Percentiles rank a stretch among this genome's conserved stretches.
phyloP scores from a whole-genome alignment of 495 filamentous ascomycete genomes.

The Amorphotheca resinae region DNA sequence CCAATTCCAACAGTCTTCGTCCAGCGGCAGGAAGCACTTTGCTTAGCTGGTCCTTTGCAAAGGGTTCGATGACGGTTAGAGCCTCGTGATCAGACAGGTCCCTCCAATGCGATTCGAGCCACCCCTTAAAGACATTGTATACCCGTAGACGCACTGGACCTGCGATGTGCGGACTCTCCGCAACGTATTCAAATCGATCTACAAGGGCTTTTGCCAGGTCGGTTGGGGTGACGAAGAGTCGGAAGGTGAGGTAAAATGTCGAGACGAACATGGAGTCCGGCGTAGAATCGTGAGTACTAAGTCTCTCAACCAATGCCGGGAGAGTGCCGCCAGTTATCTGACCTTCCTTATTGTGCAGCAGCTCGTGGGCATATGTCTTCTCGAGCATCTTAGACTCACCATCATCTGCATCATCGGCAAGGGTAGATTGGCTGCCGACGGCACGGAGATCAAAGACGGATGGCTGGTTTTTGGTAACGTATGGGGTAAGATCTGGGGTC shows the following conservation, averaged over 20 bases:
- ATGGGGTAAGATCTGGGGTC: slow-evolving; percentile 55
- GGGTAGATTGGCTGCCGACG: slow-evolving; percentile 43
- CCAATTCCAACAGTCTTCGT: slow-evolving; percentile 63
- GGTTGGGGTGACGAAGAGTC: slow-evolving; percentile 75
- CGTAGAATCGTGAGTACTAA: slow-evolving; percentile 87
- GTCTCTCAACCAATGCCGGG: slow-evolving; percentile 78
- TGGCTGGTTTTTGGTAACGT: slow-evolving; percentile 27
- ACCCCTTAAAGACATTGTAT: slow-evolving; percentile 94
- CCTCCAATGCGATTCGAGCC: slow-evolving; percentile 95
- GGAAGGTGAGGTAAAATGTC: slow-evolving; percentile 94
- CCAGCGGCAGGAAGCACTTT: slow-evolving; percentile 61
- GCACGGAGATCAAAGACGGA: slow-evolving; percentile 46
- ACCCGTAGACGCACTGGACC: slow-evolving; percentile 77
- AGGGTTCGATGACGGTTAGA: slow-evolving; percentile 59
- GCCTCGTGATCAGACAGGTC: slow-evolving; percentile 64
- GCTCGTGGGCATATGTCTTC: slow-evolving; percentile 79
- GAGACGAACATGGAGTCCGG: slow-evolving; percentile 89
- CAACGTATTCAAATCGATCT: slow-evolving; percentile 85
- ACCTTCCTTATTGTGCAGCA: slow-evolving; percentile 87
- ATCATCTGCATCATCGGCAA: slow-evolving; percentile 64
- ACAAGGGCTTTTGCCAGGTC: slow-evolving; percentile 72
- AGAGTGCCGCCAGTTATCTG: slow-evolving; percentile 90
- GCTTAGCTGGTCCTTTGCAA: slow-evolving; percentile 62
- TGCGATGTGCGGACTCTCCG: slow-evolving; percentile 57
- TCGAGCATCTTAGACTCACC: slow-evolving; percentile 69